Base-by-base conservation (phyloP, 306 rosid species). In the Morella rubra region DNA sequence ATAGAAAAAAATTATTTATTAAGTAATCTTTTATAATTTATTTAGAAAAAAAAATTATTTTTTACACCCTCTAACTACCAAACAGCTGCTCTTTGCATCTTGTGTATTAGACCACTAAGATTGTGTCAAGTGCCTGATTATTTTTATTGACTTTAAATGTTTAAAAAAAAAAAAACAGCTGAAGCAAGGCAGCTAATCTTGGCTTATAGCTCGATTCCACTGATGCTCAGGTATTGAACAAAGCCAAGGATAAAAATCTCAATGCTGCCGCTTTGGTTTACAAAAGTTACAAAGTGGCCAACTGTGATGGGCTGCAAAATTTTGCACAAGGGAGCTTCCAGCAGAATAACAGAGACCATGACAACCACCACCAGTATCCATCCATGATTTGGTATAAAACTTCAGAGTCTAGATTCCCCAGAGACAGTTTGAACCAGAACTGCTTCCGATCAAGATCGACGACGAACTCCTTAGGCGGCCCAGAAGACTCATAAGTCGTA, bases 391-490 rank as follows among this genome's bases (percentile, higher is more conserved):
- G 11, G 16, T 27, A 59, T 11, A 59, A 59, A 59, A 22, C 56
- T 16, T 59, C 40, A 10, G 5, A 22, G 27, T 59, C 56, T 52
- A 1, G 6, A 58, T 11, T 24, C 65, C 10, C 32, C 32, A 8
- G 2, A 32, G 65, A 59, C 65, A 59, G 41, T 32, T 32, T 32
- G 37, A 32, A 32, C 37, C 37, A 32, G 37, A 32, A 32, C 37
- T 22, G 18, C 15, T 59, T 27, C 18, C 10, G 22, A 12, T 22
- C 16, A 1, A 59, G 27, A 59, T 59, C 27, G 22, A 22, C 27
- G 22, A 22, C 22, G 5, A 27, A 19, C 8, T 27, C 65, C 27
- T 77, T 51, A 78, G 80, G 85, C 85, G 51, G 78, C 77, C 60
- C 15, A 45, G 55, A 64, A 42, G 73, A 58, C 68, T 68, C 55